These are phyloP conservation scores for Takashimella koratensis DNA, from an alignment of 1,284 basidiomycete genomes.

Conservation along the genomic window DNA sequence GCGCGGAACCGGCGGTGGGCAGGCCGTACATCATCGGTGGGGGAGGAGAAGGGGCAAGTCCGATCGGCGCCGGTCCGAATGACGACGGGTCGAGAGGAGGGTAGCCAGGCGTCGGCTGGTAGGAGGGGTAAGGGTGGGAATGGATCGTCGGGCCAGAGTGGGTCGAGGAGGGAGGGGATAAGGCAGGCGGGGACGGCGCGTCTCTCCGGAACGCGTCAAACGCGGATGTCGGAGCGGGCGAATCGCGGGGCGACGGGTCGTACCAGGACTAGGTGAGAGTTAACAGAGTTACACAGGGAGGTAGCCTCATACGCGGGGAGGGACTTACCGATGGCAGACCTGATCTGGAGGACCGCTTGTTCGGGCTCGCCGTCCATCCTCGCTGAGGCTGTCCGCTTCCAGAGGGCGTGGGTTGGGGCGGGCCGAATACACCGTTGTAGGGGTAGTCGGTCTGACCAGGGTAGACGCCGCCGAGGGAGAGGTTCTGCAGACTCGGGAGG, in stretches of 20 bases:
- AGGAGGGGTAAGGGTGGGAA: conserved; percentile 20
- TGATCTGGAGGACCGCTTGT: conserved; percentile 37
- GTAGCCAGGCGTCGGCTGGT: conserved; percentile 15
- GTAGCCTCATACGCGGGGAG: background rate
- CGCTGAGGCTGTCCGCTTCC: conserved; percentile 19
- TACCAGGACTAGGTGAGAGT: conserved; percentile 37
- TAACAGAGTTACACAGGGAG: conserved; percentile 1
- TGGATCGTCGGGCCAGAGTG: conserved; percentile 32
- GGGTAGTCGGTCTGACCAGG: conserved; percentile 32
- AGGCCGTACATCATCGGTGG: conserved; percentile 27
- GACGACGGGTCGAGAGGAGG: conserved; percentile 12
- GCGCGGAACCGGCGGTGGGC: conserved; percentile 17
- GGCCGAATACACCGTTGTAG: conserved; percentile 46
- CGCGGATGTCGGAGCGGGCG: conserved; percentile 6
- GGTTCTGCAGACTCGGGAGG: conserved; percentile 37
- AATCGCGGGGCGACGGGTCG: conserved; percentile 30
- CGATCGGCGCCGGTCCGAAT: conserved; percentile 21
- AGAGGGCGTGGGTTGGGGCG: conserved; percentile 24
- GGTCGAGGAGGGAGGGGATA: conserved; percentile 41
- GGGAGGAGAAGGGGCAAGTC: conserved; percentile 39
- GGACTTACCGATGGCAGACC: conserved; percentile 40
- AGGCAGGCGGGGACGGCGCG: conserved; percentile 33
- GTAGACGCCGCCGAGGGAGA: conserved; percentile 35
- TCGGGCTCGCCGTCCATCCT: conserved; percentile 26
- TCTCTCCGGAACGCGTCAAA: conserved; percentile 35